These are phyloP conservation scores for Thymus mandschuricus DNA, from an alignment of 257 asterid species.

Conservation along the genomic window DNA sequence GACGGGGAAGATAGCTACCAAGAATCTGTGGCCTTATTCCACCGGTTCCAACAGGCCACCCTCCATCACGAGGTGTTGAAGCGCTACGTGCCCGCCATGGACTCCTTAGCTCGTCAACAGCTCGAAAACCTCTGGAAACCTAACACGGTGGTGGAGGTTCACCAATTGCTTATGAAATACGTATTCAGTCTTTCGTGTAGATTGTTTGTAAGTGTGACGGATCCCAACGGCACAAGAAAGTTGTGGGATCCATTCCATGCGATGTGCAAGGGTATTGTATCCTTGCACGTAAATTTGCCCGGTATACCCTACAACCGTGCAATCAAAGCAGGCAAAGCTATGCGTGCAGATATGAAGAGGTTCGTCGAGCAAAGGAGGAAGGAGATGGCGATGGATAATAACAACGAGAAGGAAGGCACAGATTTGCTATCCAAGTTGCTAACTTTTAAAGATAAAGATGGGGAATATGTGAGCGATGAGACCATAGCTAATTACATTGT, in stretches of 20 bases:
- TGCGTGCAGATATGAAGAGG: constrained; percentile 49
- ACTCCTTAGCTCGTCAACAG: constrained; percentile 51
- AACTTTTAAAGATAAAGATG: constrained; percentile 53
- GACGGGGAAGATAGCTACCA: background rate
- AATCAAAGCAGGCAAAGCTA: constrained; percentile 51
- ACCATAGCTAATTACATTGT: constrained; percentile 51
- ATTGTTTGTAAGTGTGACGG: constrained; percentile 45
- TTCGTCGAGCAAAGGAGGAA: constrained; percentile 55
- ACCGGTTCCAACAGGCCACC: constrained; percentile 36
- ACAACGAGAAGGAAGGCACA: constrained; percentile 37
- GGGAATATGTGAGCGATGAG: constrained; percentile 49
- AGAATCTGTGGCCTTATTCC: no score
- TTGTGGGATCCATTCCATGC: constrained; percentile 48
- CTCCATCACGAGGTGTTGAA: constrained; percentile 56
- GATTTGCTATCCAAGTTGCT: constrained; percentile 55
- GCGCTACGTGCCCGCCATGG: constrained; percentile 55
- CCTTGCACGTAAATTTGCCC: constrained; percentile 56
- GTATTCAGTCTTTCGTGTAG: constrained; percentile 55
- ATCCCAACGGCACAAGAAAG: constrained; percentile 37
- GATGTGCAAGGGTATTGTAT: constrained; percentile 49
- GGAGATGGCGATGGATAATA: constrained; percentile 37
- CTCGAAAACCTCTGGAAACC: constrained; percentile 47
- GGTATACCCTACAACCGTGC: constrained; percentile 55
- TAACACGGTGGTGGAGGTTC: constrained; percentile 41
- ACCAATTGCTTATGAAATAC: constrained; percentile 45